phyloP scores from a whole-genome alignment of 768 basidiomycete species.

The Megacollybia marginata region DNA sequence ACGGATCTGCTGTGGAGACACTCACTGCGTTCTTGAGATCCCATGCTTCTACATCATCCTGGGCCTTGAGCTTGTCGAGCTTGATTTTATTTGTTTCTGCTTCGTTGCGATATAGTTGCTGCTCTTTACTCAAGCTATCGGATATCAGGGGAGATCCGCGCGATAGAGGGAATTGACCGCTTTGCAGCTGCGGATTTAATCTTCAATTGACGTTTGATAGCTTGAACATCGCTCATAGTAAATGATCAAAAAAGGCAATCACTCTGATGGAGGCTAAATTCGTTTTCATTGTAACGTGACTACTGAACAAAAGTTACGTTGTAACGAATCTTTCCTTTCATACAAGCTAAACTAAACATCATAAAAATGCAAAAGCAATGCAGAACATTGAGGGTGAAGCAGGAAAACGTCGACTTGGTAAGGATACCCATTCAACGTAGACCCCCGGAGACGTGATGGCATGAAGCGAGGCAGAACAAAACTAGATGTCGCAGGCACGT shows the following conservation, averaged over 20 bases:
- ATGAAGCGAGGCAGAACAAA: too few species aligned
- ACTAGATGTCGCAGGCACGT: too few species aligned
- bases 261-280: neutral
- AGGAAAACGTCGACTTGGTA: too few species aligned
- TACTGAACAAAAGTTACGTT: too few species aligned
- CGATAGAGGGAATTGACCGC: constrained; percentile 37
- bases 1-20: constrained; percentile 2
- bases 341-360: too few species aligned
- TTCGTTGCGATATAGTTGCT: constrained; percentile 59
- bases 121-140: constrained; percentile 61
- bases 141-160: neutral
- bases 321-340: too few species aligned
- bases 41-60: constrained; percentile 61
- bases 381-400: too few species aligned
- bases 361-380: too few species aligned
- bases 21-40: constrained; percentile 69
- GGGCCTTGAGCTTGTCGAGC: constrained; percentile 54
- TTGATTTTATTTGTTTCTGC: constrained; percentile 47
- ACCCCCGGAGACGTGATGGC: too few species aligned
- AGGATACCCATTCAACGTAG: too few species aligned
- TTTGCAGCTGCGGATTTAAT: constrained; percentile 66
- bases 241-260: neutral
- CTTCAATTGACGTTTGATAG: constrained; percentile 59
- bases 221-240: constrained; percentile 41
- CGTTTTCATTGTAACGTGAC: too few species aligned